Evolutionary conservation across 768 basidiomycete species (phyloP), one percentile per base, ranked within the genome.

Genomic region (Auricularia cornea): DNA sequence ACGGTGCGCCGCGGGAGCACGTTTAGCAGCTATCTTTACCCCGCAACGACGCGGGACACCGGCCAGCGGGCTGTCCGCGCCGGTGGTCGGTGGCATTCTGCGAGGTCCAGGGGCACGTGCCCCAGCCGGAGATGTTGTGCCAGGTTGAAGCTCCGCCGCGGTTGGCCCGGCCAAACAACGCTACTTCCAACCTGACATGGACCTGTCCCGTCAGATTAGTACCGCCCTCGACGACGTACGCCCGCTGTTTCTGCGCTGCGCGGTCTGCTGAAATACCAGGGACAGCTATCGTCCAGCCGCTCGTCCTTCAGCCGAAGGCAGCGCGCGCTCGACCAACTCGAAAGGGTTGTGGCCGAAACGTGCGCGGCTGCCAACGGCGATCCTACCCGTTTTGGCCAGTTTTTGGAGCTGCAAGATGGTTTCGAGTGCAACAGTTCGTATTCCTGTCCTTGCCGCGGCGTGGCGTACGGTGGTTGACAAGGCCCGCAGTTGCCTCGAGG

Each of bases 391-490:
- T 77, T 84, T 66, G 77, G 79, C 40, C 73, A 75, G 56, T 89
- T 92, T 72, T 70, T 86, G 23, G 79, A 82, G 11, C 75, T 92
- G 48, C 92, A 94, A 70, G 84, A 89, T 67, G 84, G 84, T 1
- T 92, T 94, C 67, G 88, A 93, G 72, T 90, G 87, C 73, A 94
- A 94, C 70, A 78, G 92, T 92, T 68, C 64, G 88, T 69, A 40
- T n/a, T 33, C 6, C 33, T 11, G 3, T n/a, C 10, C 59, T n/a
- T n/a, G n/a, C n/a, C n/a, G 40, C 23, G 29, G 63, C 51, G 28
- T 12, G 26, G 28, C 3, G 23, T 31, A 23, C 23, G 30, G 10
- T 52, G 16, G 28, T 51, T 33, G 18, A 62, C 51, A 59, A 26
- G 40, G 6, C 48, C 20, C 29, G 16, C 62, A 93, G 91, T 93